These are phyloP conservation scores for Tuber borchii DNA, from an alignment of 495 filamentous ascomycete genomes.

Conservation along the genomic window DNA sequence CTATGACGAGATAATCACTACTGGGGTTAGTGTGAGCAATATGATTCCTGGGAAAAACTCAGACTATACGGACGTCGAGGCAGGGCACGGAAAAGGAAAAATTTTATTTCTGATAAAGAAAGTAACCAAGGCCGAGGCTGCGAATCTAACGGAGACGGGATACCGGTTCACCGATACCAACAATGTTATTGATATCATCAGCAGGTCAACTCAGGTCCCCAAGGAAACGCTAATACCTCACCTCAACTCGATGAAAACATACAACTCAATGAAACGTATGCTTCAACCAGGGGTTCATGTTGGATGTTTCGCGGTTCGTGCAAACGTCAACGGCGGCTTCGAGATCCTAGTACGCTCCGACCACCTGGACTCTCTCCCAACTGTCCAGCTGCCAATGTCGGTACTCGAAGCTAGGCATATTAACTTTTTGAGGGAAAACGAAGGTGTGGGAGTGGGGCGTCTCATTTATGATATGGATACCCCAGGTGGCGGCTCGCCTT, in stretches of 20 bases:
- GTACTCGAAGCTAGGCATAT: conserved; percentile 55
- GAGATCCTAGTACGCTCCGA: conserved; percentile 66
- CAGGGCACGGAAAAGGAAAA: conserved; percentile 41
- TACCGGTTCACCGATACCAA: conserved; percentile 66
- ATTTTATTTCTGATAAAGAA: conserved; percentile 73
- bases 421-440: conserved; percentile 43
- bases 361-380: conserved; percentile 61
- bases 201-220: conserved; percentile 64
- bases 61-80: conserved; percentile 8
- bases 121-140: conserved; percentile 53
- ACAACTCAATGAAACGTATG: conserved; percentile 49
- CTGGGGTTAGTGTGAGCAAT: conserved; percentile 44
- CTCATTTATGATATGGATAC: conserved; percentile 13
- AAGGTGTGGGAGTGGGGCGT: conserved; percentile 20
- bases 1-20: conserved; percentile 70
- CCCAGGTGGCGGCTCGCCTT: background rate
- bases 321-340: conserved; percentile 59
- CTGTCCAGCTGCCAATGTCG: conserved; percentile 53
- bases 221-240: conserved; percentile 50
- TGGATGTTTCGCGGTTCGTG: conserved; percentile 65
- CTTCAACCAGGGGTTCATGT: conserved; percentile 66
- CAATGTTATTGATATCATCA: conserved; percentile 62
- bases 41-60: conserved; percentile 12
- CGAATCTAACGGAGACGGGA: conserved; percentile 61
- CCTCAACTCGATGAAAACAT: conserved; percentile 57